Conservation (phyloP, 2,329 filamentous ascomycete genomes). For the Thelonectria blattea region DNA sequence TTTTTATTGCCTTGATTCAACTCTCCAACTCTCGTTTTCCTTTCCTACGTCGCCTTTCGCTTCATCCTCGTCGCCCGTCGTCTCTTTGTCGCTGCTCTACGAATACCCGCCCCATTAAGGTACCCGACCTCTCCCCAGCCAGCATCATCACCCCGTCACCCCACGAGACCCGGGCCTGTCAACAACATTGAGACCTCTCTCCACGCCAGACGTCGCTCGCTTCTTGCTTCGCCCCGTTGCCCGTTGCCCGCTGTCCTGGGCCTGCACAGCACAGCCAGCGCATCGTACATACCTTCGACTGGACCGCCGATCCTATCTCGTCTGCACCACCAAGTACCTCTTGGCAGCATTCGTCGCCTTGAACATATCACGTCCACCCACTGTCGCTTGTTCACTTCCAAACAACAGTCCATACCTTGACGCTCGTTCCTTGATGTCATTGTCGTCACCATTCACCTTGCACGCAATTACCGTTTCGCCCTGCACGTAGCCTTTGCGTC, state of each 20-base stretch:
- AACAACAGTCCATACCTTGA: neutral
- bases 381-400: neutral
- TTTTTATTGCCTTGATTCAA: neutral
- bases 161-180: constrained; percentile 26
- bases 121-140: neutral
- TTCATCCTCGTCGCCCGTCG: constrained; percentile 2
- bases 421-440: constrained; percentile 17
- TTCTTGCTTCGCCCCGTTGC: constrained; percentile 13
- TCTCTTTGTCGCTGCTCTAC: constrained; percentile 4
- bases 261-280: constrained; percentile 16
- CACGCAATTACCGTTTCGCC: neutral
- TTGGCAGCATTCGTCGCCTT: constrained; percentile 1
- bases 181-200: constrained; percentile 24
- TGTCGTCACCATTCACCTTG: constrained; percentile 5
- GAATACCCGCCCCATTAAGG: neutral
- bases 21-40: constrained; percentile 14
- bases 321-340: neutral
- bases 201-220: constrained; percentile 21
- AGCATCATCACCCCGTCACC: constrained; percentile 25
- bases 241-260: constrained; percentile 12
- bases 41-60: neutral
- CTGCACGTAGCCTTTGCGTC: neutral
- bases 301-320: constrained; percentile 14
- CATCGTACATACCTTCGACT: constrained; percentile 1
- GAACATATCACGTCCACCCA: constrained; percentile 6